Evolutionary conservation across 345 rosid genomes (phyloP).

Genomic region (Luvunga scandens): DNA sequence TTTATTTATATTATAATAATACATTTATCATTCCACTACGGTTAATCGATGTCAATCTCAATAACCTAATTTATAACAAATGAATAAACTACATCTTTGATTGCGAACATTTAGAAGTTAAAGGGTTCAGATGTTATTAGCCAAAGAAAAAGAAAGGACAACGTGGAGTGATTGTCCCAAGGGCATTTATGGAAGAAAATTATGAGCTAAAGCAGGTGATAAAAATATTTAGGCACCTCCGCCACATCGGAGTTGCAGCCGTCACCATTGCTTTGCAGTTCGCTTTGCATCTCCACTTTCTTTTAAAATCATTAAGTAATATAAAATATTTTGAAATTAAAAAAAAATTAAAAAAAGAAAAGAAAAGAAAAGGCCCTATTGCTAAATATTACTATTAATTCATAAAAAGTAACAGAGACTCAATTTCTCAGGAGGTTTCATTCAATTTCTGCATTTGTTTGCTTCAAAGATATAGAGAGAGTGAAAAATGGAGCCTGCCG

Average conservation of each 20-base stretch:
- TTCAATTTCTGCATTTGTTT: not conserved
- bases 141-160: not conserved
- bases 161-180: not conserved
- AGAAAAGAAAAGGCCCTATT: not conserved
- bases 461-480: conserved; percentile 1
- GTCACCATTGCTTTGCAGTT: not conserved
- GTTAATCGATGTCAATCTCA: too few species aligned
- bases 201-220: not conserved
- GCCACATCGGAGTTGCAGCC: conserved; percentile 31
- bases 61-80: too few species aligned
- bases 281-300: not conserved
- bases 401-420: not conserved
- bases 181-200: conserved; percentile 20
- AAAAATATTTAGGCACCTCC: conserved; percentile 16
- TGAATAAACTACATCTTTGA: not conserved
- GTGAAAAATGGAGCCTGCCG: conserved; percentile 58
- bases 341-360: too few species aligned
- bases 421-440: not conserved
- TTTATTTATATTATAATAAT: too few species aligned
- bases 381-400: not conserved
- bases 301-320: not conserved
- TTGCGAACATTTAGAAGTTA: not conserved
- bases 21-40: too few species aligned
- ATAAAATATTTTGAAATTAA: not conserved
- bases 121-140: not conserved